Base-by-base conservation (phyloP, 2,329 filamentous ascomycete genomes). In the Colletotrichum sansevieriae region DNA sequence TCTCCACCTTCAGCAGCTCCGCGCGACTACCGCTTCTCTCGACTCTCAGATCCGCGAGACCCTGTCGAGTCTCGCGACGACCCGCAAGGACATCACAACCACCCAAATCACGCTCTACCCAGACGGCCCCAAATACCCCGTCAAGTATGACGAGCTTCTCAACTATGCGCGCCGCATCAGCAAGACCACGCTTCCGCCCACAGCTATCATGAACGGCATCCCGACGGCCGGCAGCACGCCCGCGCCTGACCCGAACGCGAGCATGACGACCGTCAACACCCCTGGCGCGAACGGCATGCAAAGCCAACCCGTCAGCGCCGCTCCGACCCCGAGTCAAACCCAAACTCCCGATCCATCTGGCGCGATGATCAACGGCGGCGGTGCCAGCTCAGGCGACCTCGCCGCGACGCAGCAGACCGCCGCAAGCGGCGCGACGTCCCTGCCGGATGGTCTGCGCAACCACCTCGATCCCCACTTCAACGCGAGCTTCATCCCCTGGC, bases 91-190 rank as follows among this genome's bases (percentile, higher is more conserved):
- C 72, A 88, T 96, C 46, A 85, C 90, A 47, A 83, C 85, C 29
- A 90, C 89, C 1, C 85, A 87, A 3, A 85, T 86, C 1, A 90
- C 88, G 6, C 81, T 80, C 22, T 87, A 88, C 71, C 84, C 87
- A 5, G 76, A 83, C 7, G 80, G 78, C 4, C 80, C 84, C 2
- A 85, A 83, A 75, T 84, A 86, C 72, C 79, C 84, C 10, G 86
- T 96, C 57, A 86, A 86, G 3, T 93, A 94, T 75, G 85, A 89
- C 51, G 91, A 95, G 72, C 87, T 97, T 0, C 88, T 97, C 22
- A 86, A 84, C 70, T 96, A 93, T 77, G 93, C 93, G 22, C 91
- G 91, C 49, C 90, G 91, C 71, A 96, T 97, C 75, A 92, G 90
- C 77, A 92, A 90, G 76, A 94, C 91, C 72, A 95, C 93, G 0